These are phyloP conservation scores for Martiniozyma abietophila DNA, from an alignment of 805 yeast genomes.

Conservation along the genomic window DNA sequence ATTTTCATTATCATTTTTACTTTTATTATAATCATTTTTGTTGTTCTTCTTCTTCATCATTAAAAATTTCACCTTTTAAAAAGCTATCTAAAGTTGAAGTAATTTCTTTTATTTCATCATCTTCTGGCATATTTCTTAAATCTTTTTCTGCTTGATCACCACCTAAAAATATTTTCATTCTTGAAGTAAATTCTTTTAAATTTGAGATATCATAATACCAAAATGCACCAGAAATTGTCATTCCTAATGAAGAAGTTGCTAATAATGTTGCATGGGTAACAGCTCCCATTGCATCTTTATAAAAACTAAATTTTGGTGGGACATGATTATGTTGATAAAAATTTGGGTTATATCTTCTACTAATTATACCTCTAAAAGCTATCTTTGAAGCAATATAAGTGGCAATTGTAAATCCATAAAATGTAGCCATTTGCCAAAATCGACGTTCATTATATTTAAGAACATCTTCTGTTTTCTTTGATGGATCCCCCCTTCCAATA, in stretches of 20 bases:
- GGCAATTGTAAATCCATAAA: conserved; percentile 62
- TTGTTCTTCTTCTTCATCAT: conserved; percentile 4
- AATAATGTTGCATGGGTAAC: conserved; percentile 72
- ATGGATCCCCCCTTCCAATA: conserved; percentile 21
- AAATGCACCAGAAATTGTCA: conserved; percentile 64
- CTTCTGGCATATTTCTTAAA: conserved; percentile 38
- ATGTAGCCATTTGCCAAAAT: conserved; percentile 61
- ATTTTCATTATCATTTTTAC: no score
- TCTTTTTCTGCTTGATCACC: conserved; percentile 52
- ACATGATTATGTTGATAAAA: conserved; percentile 78
- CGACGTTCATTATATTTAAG: conserved; percentile 51
- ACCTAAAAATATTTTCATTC: conserved; percentile 56
- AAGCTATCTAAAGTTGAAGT: conserved; percentile 32
- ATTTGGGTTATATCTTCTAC: conserved; percentile 66
- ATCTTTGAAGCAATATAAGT: conserved; percentile 65
- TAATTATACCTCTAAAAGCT: conserved; percentile 64
- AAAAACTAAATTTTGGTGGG: conserved; percentile 75
- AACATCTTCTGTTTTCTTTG: conserved; percentile 24
- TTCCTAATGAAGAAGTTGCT: conserved; percentile 62
- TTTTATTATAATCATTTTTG: no score
- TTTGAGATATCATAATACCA: conserved; percentile 73
- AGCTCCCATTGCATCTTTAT: conserved; percentile 78
- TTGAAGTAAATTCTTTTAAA: conserved; percentile 61
- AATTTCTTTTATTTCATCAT: conserved; percentile 49
- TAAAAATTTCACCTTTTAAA: conserved; percentile 9